phyloP scores from a whole-genome alignment of 2,329 filamentous ascomycete genomes.

The Rutstroemia sp. region DNA sequence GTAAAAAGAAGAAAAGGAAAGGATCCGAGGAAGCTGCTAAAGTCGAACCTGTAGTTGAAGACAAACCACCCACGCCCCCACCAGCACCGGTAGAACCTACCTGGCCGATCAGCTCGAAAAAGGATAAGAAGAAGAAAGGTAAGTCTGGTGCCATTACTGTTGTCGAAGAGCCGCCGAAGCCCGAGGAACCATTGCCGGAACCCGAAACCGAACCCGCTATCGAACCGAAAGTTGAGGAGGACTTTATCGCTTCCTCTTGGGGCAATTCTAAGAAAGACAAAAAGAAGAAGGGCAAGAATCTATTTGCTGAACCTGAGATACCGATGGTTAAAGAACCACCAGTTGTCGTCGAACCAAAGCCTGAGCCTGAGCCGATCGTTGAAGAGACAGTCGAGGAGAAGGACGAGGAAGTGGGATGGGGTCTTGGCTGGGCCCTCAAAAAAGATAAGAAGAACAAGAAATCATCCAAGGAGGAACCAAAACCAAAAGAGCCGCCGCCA shows the following conservation, averaged over 20 bases:
- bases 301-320: slow-evolving; percentile 42
- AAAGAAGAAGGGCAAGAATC: slow-evolving; percentile 40
- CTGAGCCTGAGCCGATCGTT: slow-evolving; percentile 30
- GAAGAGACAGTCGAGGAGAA: background rate
- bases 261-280: slow-evolving; percentile 18
- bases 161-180: slow-evolving; percentile 19
- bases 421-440: slow-evolving; percentile 20
- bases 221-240: background rate
- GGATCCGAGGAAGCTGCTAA: slow-evolving; percentile 22
- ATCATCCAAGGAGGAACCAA: slow-evolving; percentile 14
- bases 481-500: background rate
- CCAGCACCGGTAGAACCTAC: slow-evolving; percentile 1
- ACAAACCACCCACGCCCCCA: slow-evolving; percentile 8
- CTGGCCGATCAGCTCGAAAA: slow-evolving; percentile 36
- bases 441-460: slow-evolving; percentile 30
- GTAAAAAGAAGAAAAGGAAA: slow-evolving; percentile 38
- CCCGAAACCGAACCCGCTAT: slow-evolving; percentile 20
- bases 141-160: slow-evolving; percentile 13
- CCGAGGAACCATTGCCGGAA: slow-evolving; percentile 30
- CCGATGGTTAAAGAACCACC: slow-evolving; percentile 34
- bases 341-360: slow-evolving; percentile 28
- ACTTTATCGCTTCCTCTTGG: slow-evolving; percentile 21
- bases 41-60: slow-evolving; percentile 38
- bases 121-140: slow-evolving; percentile 36
- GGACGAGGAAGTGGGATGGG: background rate